Percentiles rank a stretch among this genome's conserved stretches.
Conservation (phyloP, 495 filamentous ascomycete genomes). For the Bathelium albidoporum region DNA sequence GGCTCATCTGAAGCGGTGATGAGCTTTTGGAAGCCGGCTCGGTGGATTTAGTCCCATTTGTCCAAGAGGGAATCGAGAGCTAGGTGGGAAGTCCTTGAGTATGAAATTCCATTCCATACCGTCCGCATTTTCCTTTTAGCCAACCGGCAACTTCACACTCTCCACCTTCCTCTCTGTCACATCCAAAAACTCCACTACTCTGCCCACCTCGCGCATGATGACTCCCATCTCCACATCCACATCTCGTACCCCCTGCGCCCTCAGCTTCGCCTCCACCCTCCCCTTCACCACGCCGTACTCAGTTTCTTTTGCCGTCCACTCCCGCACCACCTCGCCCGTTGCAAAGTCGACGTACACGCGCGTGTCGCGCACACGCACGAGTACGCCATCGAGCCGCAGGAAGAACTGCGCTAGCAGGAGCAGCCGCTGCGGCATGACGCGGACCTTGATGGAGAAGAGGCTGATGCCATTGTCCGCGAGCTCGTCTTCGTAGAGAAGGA, state of each 20-base stretch:
- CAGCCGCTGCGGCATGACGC: conserved; percentile 82
- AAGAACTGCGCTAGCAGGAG: conserved; percentile 82
- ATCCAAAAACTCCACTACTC: conserved; percentile 48
- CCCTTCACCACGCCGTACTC: conserved; percentile 65
- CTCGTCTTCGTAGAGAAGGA: conserved; percentile 93
- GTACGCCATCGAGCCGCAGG: conserved; percentile 81
- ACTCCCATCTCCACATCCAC: conserved; percentile 37
- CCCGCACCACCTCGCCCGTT: conserved; percentile 69
- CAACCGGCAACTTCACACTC: not conserved
- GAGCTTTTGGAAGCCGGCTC: not conserved
- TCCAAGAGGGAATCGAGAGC: not conserved
- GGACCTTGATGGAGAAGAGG: conserved; percentile 73
- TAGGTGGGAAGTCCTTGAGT: not conserved
- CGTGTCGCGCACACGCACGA: conserved; percentile 81
- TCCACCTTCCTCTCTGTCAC: not conserved
- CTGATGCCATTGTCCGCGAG: conserved; percentile 94
- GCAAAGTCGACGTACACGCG: conserved; percentile 85
- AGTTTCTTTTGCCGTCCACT: conserved; percentile 77
- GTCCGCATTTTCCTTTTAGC: not conserved
- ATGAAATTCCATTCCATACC: not conserved
- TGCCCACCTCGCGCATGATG: conserved; percentile 44
- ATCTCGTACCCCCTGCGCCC: not conserved
- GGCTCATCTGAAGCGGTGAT: not conserved
- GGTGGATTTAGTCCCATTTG: not conserved
- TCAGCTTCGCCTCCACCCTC: conserved; percentile 49